These are phyloP conservation scores for Podaxis sp. DNA, from an alignment of 768 basidiomycete species.

Conservation along the genomic window DNA sequence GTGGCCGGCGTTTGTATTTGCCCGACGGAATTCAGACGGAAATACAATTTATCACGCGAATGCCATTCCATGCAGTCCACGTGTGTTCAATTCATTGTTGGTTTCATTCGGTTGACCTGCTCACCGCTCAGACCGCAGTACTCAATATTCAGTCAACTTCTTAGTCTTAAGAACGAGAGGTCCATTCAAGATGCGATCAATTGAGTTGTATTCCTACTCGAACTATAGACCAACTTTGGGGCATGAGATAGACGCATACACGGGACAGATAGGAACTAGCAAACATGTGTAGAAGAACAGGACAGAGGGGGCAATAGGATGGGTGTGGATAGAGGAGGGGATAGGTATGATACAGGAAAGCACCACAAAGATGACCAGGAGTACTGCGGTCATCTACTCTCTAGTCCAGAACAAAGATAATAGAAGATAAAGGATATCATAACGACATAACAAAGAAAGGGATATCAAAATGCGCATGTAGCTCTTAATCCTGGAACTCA, in stretches of 20 bases:
- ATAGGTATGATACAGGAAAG: background rate
- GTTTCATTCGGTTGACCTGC: no score
- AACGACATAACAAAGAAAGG: conserved; percentile 8
- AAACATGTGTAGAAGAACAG: background rate
- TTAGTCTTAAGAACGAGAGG: background rate
- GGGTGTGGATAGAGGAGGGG: background rate
- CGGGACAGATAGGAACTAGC: background rate
- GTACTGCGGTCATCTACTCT: background rate
- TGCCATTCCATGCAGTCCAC: no score
- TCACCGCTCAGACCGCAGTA: no score
- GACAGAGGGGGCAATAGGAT: background rate
- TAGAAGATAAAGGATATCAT: conserved; percentile 7
- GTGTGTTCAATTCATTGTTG: no score
- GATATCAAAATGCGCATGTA: background rate
- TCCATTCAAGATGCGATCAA: background rate
- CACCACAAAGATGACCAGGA: background rate
- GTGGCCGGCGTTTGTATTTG: no score
- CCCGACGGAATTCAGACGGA: no score
- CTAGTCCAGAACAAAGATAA: background rate
- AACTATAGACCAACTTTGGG: background rate
- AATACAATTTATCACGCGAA: no score
- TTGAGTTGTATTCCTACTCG: background rate
- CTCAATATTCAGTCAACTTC: no score
- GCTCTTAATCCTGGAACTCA: conserved; percentile 18
- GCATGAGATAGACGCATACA: background rate